Evolutionary conservation across 305 asterid species (phyloP).

Genomic region (Rubia peregrina): DNA sequence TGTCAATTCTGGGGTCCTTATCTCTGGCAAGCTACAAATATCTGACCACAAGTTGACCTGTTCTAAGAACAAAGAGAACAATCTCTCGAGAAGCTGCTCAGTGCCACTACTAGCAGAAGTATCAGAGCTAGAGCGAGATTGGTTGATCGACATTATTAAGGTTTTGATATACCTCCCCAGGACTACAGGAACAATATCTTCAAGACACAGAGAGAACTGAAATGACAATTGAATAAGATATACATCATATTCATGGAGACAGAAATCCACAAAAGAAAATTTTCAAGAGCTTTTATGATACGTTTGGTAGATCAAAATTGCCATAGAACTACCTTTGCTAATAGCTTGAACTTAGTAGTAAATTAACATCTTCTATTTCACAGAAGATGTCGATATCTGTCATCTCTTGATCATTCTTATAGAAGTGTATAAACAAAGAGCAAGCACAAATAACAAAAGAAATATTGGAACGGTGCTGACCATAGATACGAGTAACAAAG

Average conservation of each 20-base stretch:
- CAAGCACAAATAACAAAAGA: not conserved
- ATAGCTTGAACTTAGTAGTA: not conserved
- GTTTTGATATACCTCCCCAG: conserved; percentile 86
- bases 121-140: conserved; percentile 34
- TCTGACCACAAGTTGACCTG: conserved; percentile 89
- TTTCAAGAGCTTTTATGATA: not conserved
- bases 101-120: conserved; percentile 32
- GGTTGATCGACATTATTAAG: conserved; percentile 46
- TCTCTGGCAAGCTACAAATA: conserved; percentile 80
- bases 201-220: conserved; percentile 96
- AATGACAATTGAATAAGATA: conserved; percentile 27
- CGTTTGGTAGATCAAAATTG: not conserved
- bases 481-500: not conserved
- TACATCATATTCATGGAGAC: conserved; percentile 2
- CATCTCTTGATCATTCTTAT: not conserved
- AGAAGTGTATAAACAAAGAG: not conserved
- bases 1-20: conserved; percentile 62
- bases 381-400: not conserved
- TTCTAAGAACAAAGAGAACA: conserved; percentile 82
- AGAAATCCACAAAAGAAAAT: not conserved
- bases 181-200: conserved; percentile 90
- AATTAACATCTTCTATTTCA: not conserved
- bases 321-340: conserved; percentile 3
- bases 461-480: too few relatives aligned
- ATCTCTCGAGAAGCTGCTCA: conserved; percentile 75